Evolutionary conservation across 2,329 filamentous ascomycete genomes (phyloP), one percentile per base, ranked within the genome.

Genomic region (Albophoma yamanashiensis): DNA sequence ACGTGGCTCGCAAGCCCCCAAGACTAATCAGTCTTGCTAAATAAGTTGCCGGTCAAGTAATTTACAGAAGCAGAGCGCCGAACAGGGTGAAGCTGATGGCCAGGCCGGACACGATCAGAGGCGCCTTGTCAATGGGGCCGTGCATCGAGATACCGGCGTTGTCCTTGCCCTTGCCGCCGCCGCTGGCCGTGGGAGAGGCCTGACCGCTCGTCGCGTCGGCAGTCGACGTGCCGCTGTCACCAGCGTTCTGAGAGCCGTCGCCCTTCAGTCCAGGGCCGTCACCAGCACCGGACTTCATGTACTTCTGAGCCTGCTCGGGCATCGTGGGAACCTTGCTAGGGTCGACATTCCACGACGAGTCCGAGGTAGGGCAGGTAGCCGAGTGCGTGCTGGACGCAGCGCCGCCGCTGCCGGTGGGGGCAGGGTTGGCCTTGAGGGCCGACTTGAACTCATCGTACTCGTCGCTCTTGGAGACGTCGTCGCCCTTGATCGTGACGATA

Each of bases 401-500:
- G 60, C 81, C 82, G 57, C 79, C 82, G 58, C 75, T 65, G 50
- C 80, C 82, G 25, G 75, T 77, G 20, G 83, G 82, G 7, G 76
- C 73, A 34, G 82, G 75, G 71, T 82, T 78, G 17, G 27, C 47
- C 58, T 76, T 73, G 58, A 85, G 71, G 57, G 81, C 80, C 14
- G 69, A 71, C 67, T 78, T 75, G 67, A 83, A 79, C 63, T 75
- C 74, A 55, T 75, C 72, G 75, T 87, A 96, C 69, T 93, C 89
- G 47, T 74, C 63, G 25, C 53, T 75, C 64, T 88, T 82, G 39
- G 76, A 77, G 61, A 89, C 81, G 5, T 73, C 76, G 70, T 74
- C 68, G 64, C 80, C 82, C 55, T 74, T 70, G 69, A 94, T 79
- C 61, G 83, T 76, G 70, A 92, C 91, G 61, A 96, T 87, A 64